phyloP scores from a whole-genome alignment of 305 asterid species.

The Solanum chacoense region DNA sequence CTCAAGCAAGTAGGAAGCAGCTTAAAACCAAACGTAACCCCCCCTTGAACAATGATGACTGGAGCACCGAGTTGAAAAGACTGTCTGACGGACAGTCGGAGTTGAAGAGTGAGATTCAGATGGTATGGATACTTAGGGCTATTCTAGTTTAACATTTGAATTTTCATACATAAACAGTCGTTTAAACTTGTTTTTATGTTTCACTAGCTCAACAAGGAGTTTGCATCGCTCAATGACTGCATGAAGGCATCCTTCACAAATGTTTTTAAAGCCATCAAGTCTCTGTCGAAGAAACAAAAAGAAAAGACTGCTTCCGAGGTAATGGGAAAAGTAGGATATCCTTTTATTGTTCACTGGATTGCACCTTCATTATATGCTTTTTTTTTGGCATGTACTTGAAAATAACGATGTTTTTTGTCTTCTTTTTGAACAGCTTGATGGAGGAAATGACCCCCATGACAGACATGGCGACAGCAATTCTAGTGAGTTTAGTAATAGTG shows the following conservation, averaged over 20 bases:
- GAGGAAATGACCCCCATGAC: not conserved
- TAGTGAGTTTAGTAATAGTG: not conserved
- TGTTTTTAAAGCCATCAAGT: not conserved
- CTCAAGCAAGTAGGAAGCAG: not conserved
- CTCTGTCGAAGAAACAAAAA: not conserved
- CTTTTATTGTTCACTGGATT: not conserved
- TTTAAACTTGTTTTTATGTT: not conserved
- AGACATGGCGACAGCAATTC: not conserved
- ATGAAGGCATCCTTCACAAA: not conserved
- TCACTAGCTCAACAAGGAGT: constrained; percentile 1
- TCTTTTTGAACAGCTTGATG: not conserved
- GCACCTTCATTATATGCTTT: not conserved
- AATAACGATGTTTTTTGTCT: not conserved
- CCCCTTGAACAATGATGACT: not conserved
- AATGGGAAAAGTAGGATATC: not conserved
- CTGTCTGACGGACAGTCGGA: not conserved
- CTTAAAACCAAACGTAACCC: not conserved
- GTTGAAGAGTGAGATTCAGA: constrained; percentile 2
- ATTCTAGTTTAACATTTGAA: not conserved
- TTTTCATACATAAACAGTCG: not conserved
- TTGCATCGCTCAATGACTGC: not conserved
- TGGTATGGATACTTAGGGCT: not conserved
- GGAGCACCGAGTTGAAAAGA: not conserved
- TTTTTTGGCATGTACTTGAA: not conserved
- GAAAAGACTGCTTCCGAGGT: not conserved